Percentiles rank a stretch among this genome's conserved stretches.
phyloP scores from a whole-genome alignment of 768 basidiomycete species.

The Aureoboletus auriporus region DNA sequence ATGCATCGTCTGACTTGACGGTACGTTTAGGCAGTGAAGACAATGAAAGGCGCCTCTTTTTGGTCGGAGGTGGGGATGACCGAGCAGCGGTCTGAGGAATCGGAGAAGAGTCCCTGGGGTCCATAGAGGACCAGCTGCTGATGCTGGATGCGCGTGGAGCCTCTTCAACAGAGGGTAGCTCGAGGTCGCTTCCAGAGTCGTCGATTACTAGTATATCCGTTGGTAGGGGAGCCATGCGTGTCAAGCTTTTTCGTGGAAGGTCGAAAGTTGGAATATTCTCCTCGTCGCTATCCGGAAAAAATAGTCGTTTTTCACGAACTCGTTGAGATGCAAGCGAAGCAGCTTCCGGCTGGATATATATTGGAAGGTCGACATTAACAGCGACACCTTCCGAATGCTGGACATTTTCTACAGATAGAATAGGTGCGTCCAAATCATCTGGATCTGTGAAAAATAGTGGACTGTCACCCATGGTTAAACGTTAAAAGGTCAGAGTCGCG shows the following conservation, averaged over 20 bases:
- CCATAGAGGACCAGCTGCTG: conserved; percentile 34
- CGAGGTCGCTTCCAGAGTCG: conserved; percentile 31
- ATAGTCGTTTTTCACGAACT: conserved; percentile 32
- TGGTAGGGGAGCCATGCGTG: conserved; percentile 22
- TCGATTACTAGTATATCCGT: conserved; percentile 28
- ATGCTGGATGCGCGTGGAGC: conserved; percentile 39
- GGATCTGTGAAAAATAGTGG: conserved; percentile 59
- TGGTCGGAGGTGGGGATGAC: conserved; percentile 37
- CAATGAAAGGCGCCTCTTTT: conserved; percentile 49
- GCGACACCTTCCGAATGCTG: conserved; percentile 7
- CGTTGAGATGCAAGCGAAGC: conserved; percentile 7
- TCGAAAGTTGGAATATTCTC: conserved; percentile 29
- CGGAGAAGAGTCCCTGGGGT: conserved; percentile 27
- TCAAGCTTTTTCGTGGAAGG: not conserved
- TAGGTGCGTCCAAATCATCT: conserved; percentile 41
- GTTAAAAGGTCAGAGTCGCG: not conserved
- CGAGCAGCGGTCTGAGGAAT: conserved; percentile 6
- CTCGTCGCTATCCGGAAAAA: conserved; percentile 43
- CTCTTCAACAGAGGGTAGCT: conserved; percentile 30
- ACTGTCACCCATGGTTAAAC: conserved; percentile 10
- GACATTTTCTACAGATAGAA: not conserved
- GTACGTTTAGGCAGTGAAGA: conserved; percentile 12
- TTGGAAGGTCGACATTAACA: not conserved
- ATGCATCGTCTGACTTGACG: conserved; percentile 31
- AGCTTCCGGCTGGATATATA: not conserved